Percentiles rank a stretch among this genome's conserved stretches.
These are phyloP conservation scores for Epichloe hybrida DNA, from an alignment of 2,329 filamentous ascomycete genomes.

Conservation along the genomic window DNA sequence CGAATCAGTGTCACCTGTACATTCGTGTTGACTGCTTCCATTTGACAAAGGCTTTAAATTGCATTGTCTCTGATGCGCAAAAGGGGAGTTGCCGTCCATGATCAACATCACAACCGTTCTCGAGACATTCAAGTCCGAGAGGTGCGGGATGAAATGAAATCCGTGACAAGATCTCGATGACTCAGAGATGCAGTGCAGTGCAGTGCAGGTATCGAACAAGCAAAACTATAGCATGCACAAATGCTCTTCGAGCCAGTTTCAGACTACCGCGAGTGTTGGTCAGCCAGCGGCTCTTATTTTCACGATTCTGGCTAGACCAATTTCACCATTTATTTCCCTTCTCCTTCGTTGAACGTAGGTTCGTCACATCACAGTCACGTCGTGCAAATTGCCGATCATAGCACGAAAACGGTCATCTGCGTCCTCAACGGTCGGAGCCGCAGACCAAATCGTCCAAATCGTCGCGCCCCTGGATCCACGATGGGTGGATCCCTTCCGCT, in stretches of 20 bases:
- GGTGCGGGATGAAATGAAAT: too few species aligned
- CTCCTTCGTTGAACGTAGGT: background rate
- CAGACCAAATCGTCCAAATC: background rate
- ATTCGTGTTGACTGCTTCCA: background rate
- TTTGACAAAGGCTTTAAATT: background rate
- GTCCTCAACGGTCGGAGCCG: background rate
- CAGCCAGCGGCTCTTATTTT: background rate
- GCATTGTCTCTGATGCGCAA: background rate
- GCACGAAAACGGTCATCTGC: background rate
- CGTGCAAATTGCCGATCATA: background rate
- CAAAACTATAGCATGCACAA: background rate
- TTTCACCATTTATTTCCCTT: background rate
- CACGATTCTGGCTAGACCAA: too few species aligned
- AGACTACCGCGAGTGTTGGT: background rate
- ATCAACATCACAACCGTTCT: too few species aligned
- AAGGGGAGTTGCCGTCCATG: background rate
- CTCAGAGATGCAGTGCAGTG: too few species aligned
- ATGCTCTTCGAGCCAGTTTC: background rate
- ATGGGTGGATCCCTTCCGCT: background rate
- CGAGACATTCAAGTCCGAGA: too few species aligned
- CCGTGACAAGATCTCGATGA: too few species aligned
- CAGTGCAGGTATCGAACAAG: too few species aligned
- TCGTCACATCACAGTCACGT: background rate
- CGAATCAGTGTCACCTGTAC: background rate
- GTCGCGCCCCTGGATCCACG: background rate